Conservation (phyloP, 345 rosid genomes). For the Pelargonium nanum region DNA sequence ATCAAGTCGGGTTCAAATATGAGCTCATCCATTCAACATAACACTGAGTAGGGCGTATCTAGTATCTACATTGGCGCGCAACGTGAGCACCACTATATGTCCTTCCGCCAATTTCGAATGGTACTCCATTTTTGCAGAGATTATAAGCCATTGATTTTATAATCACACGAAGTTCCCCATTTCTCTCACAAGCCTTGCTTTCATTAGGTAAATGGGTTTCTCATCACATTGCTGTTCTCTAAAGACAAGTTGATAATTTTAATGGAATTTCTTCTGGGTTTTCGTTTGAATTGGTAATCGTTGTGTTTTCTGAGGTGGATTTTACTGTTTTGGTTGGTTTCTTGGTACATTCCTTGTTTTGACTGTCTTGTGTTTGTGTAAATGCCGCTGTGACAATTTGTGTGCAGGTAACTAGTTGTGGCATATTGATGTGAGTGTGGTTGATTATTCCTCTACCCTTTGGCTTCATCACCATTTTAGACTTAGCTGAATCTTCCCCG, state of each 20-base stretch:
- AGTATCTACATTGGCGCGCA: no score
- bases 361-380: not conserved
- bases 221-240: not conserved
- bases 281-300: not conserved
- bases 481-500: no score
- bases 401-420: slow-evolving; percentile 17
- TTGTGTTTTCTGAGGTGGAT: not conserved
- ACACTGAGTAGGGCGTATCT: no score
- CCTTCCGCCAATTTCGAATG: slow-evolving; percentile 15
- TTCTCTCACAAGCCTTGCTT: slow-evolving; percentile 7
- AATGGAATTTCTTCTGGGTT: not conserved
- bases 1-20: no score
- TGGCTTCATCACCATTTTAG: slow-evolving; percentile 15
- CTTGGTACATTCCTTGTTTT: not conserved
- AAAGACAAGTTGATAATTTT: not conserved
- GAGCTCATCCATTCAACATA: no score
- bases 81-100: slow-evolving; percentile 17
- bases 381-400: not conserved
- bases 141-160: slow-evolving; percentile 14
- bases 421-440: slow-evolving; percentile 19
- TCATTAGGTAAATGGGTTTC: slow-evolving; percentile 20
- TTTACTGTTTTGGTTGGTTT: not conserved
- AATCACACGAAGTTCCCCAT: slow-evolving; percentile 15
- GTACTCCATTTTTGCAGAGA: slow-evolving; percentile 5
- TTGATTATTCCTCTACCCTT: slow-evolving; percentile 27